A percentile compares a stretch with the other conserved stretches of the same genome.
Evolutionary conservation across 2,329 filamentous ascomycete species (phyloP).

Genomic region (Hawksworthiomyces lignivorus): DNA sequence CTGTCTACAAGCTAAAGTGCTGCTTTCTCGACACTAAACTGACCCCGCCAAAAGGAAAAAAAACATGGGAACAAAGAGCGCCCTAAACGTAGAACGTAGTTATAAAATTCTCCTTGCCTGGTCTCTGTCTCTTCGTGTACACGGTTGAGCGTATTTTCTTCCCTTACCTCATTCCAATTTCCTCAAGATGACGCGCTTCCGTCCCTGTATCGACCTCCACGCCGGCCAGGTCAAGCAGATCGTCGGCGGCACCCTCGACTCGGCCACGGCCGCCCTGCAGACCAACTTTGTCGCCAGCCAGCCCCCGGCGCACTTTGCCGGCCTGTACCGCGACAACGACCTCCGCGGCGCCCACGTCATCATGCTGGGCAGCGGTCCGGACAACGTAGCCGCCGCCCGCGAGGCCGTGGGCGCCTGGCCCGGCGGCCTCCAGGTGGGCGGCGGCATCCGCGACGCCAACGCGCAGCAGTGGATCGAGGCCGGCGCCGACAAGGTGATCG

Average conservation of each 20-base stretch:
- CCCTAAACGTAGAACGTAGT: no score
- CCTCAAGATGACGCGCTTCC: slow-evolving; percentile 73
- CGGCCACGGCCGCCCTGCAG: slow-evolving; percentile 57
- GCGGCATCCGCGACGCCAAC: slow-evolving; percentile 84
- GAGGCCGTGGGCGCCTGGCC: slow-evolving; percentile 77
- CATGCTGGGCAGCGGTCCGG: slow-evolving; percentile 70
- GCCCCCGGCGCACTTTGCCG: slow-evolving; percentile 72
- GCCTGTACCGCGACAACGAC: slow-evolving; percentile 67
- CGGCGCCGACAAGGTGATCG: slow-evolving; percentile 91
- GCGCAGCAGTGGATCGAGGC: slow-evolving; percentile 77
- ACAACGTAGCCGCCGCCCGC: slow-evolving; percentile 71
- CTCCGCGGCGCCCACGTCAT: slow-evolving; percentile 86
- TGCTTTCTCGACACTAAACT: no score
- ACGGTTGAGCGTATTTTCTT: neutral
- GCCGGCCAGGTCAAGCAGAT: slow-evolving; percentile 98
- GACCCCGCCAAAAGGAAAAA: neutral
- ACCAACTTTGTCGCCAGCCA: slow-evolving; percentile 90
- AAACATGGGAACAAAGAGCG: no score
- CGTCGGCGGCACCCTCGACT: slow-evolving; percentile 84
- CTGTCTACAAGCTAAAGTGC: no score
- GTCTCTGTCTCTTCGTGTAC: no score
- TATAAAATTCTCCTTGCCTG: no score
- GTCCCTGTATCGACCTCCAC: slow-evolving; percentile 95
- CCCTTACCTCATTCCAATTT: neutral
- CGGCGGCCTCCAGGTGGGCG: slow-evolving; percentile 75